Conservation (phyloP, 1,139 yeast genomes). For the Yamadazyma blattariae region DNA sequence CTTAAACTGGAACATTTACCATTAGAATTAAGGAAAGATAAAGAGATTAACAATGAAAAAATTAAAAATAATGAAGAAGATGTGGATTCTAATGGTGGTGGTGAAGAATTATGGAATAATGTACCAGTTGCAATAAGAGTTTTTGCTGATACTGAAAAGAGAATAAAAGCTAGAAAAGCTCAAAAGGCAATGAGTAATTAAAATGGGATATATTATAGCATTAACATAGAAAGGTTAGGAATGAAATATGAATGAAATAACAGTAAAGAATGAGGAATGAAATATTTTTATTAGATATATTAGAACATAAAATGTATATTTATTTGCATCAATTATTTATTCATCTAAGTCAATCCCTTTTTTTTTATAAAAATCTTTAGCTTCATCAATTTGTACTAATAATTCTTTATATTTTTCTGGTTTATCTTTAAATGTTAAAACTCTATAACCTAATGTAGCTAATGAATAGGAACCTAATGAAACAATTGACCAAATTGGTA, state of each 20-base stretch:
- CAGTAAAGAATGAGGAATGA: no score
- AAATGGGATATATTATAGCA: not conserved
- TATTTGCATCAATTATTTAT: not conserved
- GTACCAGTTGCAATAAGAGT: slow-evolving; percentile 76
- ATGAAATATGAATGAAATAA: no score
- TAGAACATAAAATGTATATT: no score
- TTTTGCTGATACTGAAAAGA: slow-evolving; percentile 80
- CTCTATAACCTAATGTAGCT: slow-evolving; percentile 70
- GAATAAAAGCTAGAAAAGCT: slow-evolving; percentile 42
- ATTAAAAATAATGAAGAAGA: slow-evolving; percentile 12
- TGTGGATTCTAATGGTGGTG: no score
- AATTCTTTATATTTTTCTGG: slow-evolving; percentile 67
- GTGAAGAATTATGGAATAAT: slow-evolving; percentile 56
- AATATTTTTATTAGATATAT: no score
- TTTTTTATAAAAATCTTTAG: slow-evolving; percentile 55
- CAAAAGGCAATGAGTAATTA: not conserved
- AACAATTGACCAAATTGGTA: slow-evolving; percentile 74
- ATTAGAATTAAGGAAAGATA: slow-evolving; percentile 10
- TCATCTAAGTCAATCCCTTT: slow-evolving; percentile 45
- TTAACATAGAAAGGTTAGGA: slow-evolving; percentile 1
- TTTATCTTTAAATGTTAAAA: slow-evolving; percentile 70
- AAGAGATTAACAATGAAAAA: slow-evolving; percentile 16
- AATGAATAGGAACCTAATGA: slow-evolving; percentile 73
- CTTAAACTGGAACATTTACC: slow-evolving; percentile 36
- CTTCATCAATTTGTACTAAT: slow-evolving; percentile 62